phyloP scores from a whole-genome alignment of 129 eudicot genomes.

The Centaurea solstitialis region DNA sequence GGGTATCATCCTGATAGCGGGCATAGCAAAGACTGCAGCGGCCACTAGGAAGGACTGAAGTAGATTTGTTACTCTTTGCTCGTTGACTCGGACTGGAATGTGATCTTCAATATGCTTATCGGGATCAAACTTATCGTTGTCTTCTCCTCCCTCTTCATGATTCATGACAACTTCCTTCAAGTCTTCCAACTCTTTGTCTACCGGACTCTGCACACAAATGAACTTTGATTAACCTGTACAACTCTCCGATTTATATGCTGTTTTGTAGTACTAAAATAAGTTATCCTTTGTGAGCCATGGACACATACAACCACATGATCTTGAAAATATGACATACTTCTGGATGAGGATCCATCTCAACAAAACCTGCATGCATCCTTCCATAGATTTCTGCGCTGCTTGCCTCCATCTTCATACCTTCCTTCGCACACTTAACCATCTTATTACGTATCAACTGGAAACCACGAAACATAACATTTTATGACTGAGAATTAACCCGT shows the following conservation, averaged over 20 bases:
- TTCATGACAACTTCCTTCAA: conserved; percentile 65
- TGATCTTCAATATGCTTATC: conserved; percentile 61
- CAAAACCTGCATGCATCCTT: conserved; percentile 75
- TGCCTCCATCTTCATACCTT: conserved; percentile 65
- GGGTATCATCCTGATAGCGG: conserved; percentile 59
- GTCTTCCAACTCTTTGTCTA: conserved; percentile 51
- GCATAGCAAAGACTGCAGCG: conserved; percentile 52
- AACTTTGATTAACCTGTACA: background rate
- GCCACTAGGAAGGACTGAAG: conserved; percentile 66
- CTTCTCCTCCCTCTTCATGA: conserved; percentile 31
- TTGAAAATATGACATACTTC: conserved; percentile 39
- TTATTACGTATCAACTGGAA: conserved; percentile 69
- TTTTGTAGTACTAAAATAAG: background rate
- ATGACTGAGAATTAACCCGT: background rate
- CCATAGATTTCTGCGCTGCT: conserved; percentile 75
- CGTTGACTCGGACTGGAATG: conserved; percentile 78
- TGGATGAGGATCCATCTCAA: conserved; percentile 76
- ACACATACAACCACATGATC: background rate
- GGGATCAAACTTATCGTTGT: conserved; percentile 47
- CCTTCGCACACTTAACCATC: conserved; percentile 79
- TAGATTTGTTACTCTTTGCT: conserved; percentile 73
- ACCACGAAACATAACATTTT: conserved; percentile 1
- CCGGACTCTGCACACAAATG: conserved; percentile 32
- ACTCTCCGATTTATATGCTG: background rate
- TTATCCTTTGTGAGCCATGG: background rate